phyloP scores from a whole-genome alignment of 2,329 filamentous ascomycete genomes.

The Beauveria medogensis region DNA sequence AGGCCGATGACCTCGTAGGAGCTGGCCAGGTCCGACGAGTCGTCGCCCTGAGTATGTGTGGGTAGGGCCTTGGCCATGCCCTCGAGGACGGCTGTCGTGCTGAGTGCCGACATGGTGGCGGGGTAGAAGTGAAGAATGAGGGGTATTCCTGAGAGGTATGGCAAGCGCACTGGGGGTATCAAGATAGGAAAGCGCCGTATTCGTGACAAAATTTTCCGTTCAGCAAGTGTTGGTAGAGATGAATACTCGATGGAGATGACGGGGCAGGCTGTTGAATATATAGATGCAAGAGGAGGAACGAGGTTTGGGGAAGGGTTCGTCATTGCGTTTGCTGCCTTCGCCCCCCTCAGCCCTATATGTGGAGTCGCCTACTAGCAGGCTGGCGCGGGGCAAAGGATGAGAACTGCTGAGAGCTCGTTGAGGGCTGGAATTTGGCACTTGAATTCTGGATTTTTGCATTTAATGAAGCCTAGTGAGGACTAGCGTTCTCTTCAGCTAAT shows the following conservation, averaged over 20 bases:
- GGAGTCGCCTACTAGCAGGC: not conserved
- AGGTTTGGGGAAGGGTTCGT: not conserved
- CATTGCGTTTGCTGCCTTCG: constrained; percentile 4
- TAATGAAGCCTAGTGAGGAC: no score
- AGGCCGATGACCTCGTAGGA: constrained; percentile 79
- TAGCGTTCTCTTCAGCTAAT: no score
- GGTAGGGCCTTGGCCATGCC: constrained; percentile 54
- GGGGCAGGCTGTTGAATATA: not conserved
- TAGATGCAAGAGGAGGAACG: not conserved
- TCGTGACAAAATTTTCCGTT: not conserved
- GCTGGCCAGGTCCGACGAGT: constrained; percentile 56
- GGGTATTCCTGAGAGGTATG: not conserved
- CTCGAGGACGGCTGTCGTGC: constrained; percentile 35
- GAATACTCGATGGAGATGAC: not conserved
- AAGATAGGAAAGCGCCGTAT: not conserved
- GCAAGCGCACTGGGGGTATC: no score
- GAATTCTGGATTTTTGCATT: no score
- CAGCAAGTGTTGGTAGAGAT: not conserved
- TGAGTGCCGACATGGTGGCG: constrained; percentile 18
- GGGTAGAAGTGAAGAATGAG: not conserved
- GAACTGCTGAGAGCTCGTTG: no score
- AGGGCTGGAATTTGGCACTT: no score
- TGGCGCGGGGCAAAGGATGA: not conserved
- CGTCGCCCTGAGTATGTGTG: constrained; percentile 42
- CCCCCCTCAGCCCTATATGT: constrained; percentile 16